Evolutionary conservation across 192 early-diverging fungal genomes (phyloP), one percentile per base, ranked within the genome.

Genomic region (Allomyces macrogynus): DNA sequence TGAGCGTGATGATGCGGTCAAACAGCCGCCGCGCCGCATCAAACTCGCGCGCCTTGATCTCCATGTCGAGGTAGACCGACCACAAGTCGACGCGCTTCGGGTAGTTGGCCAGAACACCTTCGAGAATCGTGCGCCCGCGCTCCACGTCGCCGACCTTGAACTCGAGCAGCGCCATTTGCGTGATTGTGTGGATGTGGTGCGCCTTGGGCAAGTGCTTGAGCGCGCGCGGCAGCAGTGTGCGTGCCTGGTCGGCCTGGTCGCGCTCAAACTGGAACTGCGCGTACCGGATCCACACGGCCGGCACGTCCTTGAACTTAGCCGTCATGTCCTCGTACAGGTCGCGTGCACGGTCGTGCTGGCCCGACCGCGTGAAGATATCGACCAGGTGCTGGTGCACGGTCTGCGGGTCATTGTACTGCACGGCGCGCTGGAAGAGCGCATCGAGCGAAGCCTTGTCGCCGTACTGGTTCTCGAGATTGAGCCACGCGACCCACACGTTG

Each of bases 31-130:
- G 76, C 60, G 70, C 63, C 20, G 79, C 74, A 49, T 63, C 66
- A 44, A 81, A 66, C 65, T 93, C 86, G 0, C 82, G 86, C 62
- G 77, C 77, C 65, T 85, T 80, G 65, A 87, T 83, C 73, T 99
- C 96, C 91, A 96, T 93, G 75, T 99, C 94, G 63, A 95, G 73
- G 68, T 96, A 99, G 23, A 99, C 80, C 12, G 84, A 89, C 96
- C 96, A 99, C 67, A 99, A 74, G 75, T 99, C 94, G 24, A 92
- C 73, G 3, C 91, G 79, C 74, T 95, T 97, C 49, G 94, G 94
- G 67, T 93, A 90, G 61, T 86, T 89, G 72, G 78, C 81, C 74
- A 99, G 78, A 32, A 99, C 80, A 61, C 91, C 90, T 78, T 99
- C 96, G 72, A 99, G 91, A 69, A 99, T 86, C 0, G 96, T 99